Percentiles rank a stretch among this genome's conserved stretches.
These are phyloP conservation scores for Zymoseptoria crescenta DNA, from an alignment of 2,329 filamentous ascomycete species.

Conservation along the genomic window DNA sequence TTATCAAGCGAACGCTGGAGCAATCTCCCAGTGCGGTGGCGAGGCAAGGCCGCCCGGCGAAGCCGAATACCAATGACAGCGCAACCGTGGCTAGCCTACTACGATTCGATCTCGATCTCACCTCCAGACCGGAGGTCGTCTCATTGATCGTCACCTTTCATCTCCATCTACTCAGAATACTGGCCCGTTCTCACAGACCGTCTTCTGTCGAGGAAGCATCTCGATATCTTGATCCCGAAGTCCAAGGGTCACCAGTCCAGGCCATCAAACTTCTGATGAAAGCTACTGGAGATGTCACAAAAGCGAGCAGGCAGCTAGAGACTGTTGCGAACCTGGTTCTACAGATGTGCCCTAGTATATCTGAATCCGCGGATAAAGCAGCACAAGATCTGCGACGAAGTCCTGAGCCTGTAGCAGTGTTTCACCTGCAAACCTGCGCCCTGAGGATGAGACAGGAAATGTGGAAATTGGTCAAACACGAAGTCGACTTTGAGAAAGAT, in stretches of 20 bases:
- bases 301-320: conserved; percentile 59
- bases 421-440: conserved; percentile 58
- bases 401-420: conserved; percentile 49
- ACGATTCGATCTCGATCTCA: conserved; percentile 46
- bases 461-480: conserved; percentile 57
- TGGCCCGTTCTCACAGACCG: conserved; percentile 54
- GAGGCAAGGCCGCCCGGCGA: background rate
- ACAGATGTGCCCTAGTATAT: conserved; percentile 59
- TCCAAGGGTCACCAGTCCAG: conserved; percentile 50
- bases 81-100: conserved; percentile 53
- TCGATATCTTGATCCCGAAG: conserved; percentile 47
- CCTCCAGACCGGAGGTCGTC: conserved; percentile 29
- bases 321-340: conserved; percentile 57
- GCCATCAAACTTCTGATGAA: conserved; percentile 46
- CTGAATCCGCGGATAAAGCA: conserved; percentile 52
- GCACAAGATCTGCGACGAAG: conserved; percentile 49
- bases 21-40: conserved; percentile 7
- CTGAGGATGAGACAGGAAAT: conserved; percentile 55
- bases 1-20: conserved; percentile 58
- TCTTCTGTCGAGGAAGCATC: conserved; percentile 51
- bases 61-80: conserved; percentile 22
- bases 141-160: conserved; percentile 59
- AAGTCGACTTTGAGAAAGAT: conserved; percentile 55
- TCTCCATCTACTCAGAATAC: conserved; percentile 55
- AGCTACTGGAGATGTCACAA: conserved; percentile 43